Evolutionary conservation across 1,139 yeast genomes (phyloP).

Genomic region (Yamadazyma aaseri): DNA sequence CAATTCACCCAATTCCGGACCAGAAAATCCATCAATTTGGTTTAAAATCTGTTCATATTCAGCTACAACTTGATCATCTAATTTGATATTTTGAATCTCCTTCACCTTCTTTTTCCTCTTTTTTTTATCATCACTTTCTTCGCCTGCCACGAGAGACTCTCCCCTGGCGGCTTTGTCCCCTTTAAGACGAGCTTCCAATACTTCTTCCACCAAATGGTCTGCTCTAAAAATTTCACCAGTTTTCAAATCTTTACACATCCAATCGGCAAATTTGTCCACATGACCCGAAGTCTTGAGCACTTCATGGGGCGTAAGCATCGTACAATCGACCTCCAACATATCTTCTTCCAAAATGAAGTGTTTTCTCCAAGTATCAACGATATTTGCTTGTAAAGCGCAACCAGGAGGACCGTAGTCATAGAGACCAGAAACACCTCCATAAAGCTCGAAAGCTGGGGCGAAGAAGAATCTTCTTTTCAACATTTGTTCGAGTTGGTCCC

Average conservation of each 20-base stretch:
- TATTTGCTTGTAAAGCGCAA: slow-evolving; percentile 95
- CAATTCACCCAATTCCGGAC: slow-evolving; percentile 86
- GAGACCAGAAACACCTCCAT: slow-evolving; percentile 97
- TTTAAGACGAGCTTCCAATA: slow-evolving; percentile 88
- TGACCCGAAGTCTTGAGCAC: slow-evolving; percentile 98
- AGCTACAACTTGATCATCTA: slow-evolving; percentile 72
- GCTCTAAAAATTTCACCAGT: slow-evolving; percentile 99
- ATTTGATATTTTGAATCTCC: slow-evolving; percentile 85
- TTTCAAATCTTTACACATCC: slow-evolving; percentile 96
- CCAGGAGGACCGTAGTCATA: slow-evolving; percentile 99
- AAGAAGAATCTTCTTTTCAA: slow-evolving; percentile 94
- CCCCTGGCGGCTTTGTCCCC: slow-evolving; percentile 98
- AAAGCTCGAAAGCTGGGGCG: slow-evolving; percentile 96
- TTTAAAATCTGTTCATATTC: slow-evolving; percentile 89
- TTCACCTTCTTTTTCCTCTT: slow-evolving; percentile 97
- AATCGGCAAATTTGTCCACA: slow-evolving; percentile 97
- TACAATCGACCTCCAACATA: slow-evolving; percentile 97
- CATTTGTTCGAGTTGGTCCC: slow-evolving; percentile 87
- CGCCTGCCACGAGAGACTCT: slow-evolving; percentile 49
- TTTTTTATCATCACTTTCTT: slow-evolving; percentile 68
- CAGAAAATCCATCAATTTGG: slow-evolving; percentile 92
- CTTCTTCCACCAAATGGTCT: slow-evolving; percentile 97
- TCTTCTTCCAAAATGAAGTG: slow-evolving; percentile 97
- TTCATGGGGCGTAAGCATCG: slow-evolving; percentile 96
- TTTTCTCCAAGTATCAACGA: slow-evolving; percentile 94